Conservation (phyloP, 495 filamentous ascomycete genomes). For the Penicillium crystallinum region DNA sequence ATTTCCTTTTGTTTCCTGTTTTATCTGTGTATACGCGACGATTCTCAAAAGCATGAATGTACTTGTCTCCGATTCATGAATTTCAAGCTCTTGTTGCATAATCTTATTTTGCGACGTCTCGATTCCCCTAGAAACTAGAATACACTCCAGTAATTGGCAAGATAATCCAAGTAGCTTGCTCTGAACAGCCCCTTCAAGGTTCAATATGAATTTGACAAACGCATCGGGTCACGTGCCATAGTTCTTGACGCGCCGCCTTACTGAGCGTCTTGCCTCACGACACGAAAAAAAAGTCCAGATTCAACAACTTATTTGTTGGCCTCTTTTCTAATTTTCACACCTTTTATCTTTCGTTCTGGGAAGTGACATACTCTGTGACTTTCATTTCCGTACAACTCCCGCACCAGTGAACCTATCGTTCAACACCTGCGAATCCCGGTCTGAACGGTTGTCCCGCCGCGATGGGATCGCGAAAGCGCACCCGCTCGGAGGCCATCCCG, state of each 20-base stretch:
- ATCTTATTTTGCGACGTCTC: neutral
- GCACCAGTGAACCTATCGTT: slow-evolving; percentile 13
- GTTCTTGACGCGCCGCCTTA: slow-evolving; percentile 33
- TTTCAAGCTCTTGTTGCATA: neutral
- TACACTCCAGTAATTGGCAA: neutral
- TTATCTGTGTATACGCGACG: slow-evolving; percentile 7
- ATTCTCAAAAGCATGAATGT: slow-evolving; percentile 8
- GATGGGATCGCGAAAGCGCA: slow-evolving; percentile 65
- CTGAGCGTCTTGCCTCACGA: slow-evolving; percentile 31
- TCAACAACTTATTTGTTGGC: neutral
- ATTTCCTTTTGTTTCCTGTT: slow-evolving; percentile 15
- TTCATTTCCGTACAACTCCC: neutral
- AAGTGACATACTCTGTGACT: neutral
- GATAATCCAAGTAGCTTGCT: slow-evolving; percentile 6
- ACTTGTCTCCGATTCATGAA: slow-evolving; percentile 5
- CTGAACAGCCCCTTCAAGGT: slow-evolving; percentile 7
- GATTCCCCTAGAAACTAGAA: neutral
- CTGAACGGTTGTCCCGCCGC: slow-evolving; percentile 33
- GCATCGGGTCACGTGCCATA: slow-evolving; percentile 31
- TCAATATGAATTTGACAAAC: slow-evolving; percentile 6
- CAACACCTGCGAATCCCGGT: slow-evolving; percentile 11
- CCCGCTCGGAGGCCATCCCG: slow-evolving; percentile 60
- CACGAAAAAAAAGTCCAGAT: slow-evolving; percentile 15
- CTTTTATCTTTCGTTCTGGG: neutral
- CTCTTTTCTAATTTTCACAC: neutral